These are phyloP conservation scores for Suhomyces bolitotheri DNA, from an alignment of 1,139 yeast genomes.

Conservation along the genomic window DNA sequence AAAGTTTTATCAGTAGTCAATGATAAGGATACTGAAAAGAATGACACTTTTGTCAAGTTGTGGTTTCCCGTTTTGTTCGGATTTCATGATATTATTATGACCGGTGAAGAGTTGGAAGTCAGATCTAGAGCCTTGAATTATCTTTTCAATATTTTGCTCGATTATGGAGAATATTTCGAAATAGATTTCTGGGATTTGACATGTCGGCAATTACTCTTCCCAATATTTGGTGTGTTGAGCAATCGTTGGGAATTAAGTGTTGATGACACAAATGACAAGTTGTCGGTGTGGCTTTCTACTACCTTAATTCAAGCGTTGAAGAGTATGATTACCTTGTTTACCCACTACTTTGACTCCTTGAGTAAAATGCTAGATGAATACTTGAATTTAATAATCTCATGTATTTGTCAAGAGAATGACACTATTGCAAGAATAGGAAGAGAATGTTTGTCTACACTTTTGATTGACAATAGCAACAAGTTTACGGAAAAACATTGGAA, in stretches of 20 bases:
- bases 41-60: slow-evolving; percentile 46
- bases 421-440: slow-evolving; percentile 94
- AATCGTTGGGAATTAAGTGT: slow-evolving; percentile 73
- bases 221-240: slow-evolving; percentile 80
- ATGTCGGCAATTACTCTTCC: slow-evolving; percentile 78
- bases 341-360: slow-evolving; percentile 75
- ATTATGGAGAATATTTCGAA: slow-evolving; percentile 76
- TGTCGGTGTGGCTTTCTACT: slow-evolving; percentile 94
- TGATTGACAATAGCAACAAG: slow-evolving; percentile 70
- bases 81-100: slow-evolving; percentile 87
- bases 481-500: slow-evolving; percentile 73
- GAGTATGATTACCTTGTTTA: slow-evolving; percentile 79
- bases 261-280: slow-evolving; percentile 67
- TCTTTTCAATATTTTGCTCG: slow-evolving; percentile 77
- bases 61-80: slow-evolving; percentile 87
- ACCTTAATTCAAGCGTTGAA: slow-evolving; percentile 94
- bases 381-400: slow-evolving; percentile 72
- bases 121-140: slow-evolving; percentile 83
- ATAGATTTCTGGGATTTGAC: slow-evolving; percentile 79
- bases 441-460: slow-evolving; percentile 77
- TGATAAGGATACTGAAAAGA: slow-evolving; percentile 20
- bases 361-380: slow-evolving; percentile 75
- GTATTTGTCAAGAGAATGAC: slow-evolving; percentile 96
- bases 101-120: slow-evolving; percentile 91
- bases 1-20: slow-evolving; percentile 12